Base-by-base conservation (phyloP, 169 alveolate species). In the Toxoplasma gondii region DNA sequence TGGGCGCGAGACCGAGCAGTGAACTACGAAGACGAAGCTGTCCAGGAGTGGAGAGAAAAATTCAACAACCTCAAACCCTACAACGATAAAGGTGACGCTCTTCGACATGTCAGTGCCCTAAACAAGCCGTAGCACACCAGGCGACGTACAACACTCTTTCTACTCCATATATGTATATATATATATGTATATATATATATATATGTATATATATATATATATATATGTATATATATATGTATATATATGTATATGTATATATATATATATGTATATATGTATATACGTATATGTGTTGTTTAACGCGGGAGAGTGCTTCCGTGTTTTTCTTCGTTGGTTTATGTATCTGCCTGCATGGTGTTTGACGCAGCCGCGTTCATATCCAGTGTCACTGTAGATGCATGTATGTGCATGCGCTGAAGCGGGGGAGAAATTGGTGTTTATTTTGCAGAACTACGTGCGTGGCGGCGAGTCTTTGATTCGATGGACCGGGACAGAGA, bases 381-480 rank as follows among this genome's bases (percentile, higher is more conserved):
- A n/a, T 10, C n/a, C 9, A 17, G n/a, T 10, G 24, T 10, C 43
- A 2, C 43, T 31, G 1, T 74, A 12, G 24, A 36, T 74, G n/a
- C 24, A 31, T 36, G n/a, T 36, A 44, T n/a, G 7, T 64, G 9
- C 74, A 49, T 49, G 22, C 58, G 58, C 58, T 49, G 58, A 7
- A 12, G 4, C 22, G 58, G 58, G 58, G 9, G 74, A 16, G 24
- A 64, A 12, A 19, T 53, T 53, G 9, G 67, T 64, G 74, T 64
- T 74, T 24, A 5, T 7, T 24, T 45, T 38, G 74, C 92, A 91
- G 97, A 91, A 74, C 91, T 96, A 58, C 67, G 78, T 39, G 93
- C 91, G 49, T 96, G 97, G 97, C 88, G 95, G 67, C 94, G 87
- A 45, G 93, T 95, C 16, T 96, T 96, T 78, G 96, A 96, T 44